Conservation (phyloP, 2,329 filamentous ascomycete genomes). For the Claviceps pazoutovae region DNA sequence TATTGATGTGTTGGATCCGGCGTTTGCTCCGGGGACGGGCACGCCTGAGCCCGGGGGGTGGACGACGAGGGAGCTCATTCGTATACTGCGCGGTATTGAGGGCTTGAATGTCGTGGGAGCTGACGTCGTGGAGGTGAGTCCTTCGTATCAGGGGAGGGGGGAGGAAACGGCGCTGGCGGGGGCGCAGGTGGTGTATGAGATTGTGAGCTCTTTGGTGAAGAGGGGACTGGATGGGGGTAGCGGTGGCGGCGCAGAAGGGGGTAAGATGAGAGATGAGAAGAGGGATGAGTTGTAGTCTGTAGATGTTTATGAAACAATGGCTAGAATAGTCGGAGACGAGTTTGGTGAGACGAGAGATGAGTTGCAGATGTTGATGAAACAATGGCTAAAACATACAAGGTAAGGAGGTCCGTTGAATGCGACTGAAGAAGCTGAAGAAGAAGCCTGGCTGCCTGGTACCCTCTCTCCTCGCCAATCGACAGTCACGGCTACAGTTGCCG, state of each 20-base stretch:
- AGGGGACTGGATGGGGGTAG: slow-evolving; percentile 19
- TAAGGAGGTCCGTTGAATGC: too few species aligned
- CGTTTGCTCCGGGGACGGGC: slow-evolving; percentile 56
- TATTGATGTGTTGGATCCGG: slow-evolving; percentile 75
- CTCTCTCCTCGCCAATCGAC: too few species aligned
- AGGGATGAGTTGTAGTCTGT: slow-evolving; percentile 24
- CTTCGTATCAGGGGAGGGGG: slow-evolving; percentile 66
- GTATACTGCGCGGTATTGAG: slow-evolving; percentile 71
- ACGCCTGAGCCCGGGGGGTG: slow-evolving; percentile 85
- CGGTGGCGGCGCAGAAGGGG: slow-evolving; percentile 20
- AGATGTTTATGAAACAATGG: too few species aligned
- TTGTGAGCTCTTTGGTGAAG: slow-evolving; percentile 65
- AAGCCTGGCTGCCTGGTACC: too few species aligned
- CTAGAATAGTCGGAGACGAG: background rate
- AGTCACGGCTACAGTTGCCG: too few species aligned
- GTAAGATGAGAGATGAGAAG: slow-evolving; percentile 10
- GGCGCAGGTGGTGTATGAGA: slow-evolving; percentile 73
- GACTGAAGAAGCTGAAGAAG: too few species aligned
- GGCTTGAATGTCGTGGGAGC: slow-evolving; percentile 74
- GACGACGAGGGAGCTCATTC: slow-evolving; percentile 78
- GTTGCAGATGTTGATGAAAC: slow-evolving; percentile 13
- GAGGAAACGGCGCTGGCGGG: slow-evolving; percentile 74
- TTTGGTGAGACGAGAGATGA: slow-evolving; percentile 21
- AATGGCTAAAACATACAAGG: too few species aligned
- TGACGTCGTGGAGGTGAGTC: slow-evolving; percentile 75